Evolutionary conservation across 345 rosid genomes (phyloP), one percentile per base, ranked within the genome.

Genomic region (Bretschneidera sinensis): DNA sequence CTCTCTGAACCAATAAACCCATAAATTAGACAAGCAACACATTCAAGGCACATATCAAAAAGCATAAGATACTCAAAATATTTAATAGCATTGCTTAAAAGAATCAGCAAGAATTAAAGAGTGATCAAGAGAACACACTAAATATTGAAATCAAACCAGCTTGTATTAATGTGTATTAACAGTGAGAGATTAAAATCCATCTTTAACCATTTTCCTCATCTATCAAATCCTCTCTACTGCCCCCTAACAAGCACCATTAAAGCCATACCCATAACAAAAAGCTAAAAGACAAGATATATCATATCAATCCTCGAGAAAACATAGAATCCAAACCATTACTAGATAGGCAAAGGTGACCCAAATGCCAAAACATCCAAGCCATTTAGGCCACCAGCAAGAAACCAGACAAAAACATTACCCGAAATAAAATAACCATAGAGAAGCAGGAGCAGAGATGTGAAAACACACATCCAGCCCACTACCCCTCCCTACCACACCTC

Each of bases 141-240:
- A 14, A 18, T 17, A n/a, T n/a, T n/a, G 7, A 43, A 62, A 72
- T 62, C 71, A 72, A 72, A 69, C 61, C 69, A 75, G 75, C 63
- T 69, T 67, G 80, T 72, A 72, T 72, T 73, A 19, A n/a, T n/a
- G 65, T 66, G 69, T 48, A n/a, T n/a, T n/a, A 60, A 74, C 79
- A 76, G 78, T 19, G 79, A 74, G 75, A 74, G 76, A 16, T 62
- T 60, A 61, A 53, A 25, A 63, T 17, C 23, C 21, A 16, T 2
- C 33, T 57, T 51, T 7, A 28, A 28, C 33, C 33, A 24, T 24
- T 8, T 24, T 9, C 24, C 19, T 45, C 5, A 6, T 24, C 16
- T 39, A n/a, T n/a, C 11, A 3, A 22, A 17, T 34, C 28, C 75
- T 63, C 77, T 66, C 73, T 53, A 59, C 73, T 61, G 72, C 49